Evolutionary conservation across 106 monocot genomes (phyloP).

Genomic region (Acorus calamus): DNA sequence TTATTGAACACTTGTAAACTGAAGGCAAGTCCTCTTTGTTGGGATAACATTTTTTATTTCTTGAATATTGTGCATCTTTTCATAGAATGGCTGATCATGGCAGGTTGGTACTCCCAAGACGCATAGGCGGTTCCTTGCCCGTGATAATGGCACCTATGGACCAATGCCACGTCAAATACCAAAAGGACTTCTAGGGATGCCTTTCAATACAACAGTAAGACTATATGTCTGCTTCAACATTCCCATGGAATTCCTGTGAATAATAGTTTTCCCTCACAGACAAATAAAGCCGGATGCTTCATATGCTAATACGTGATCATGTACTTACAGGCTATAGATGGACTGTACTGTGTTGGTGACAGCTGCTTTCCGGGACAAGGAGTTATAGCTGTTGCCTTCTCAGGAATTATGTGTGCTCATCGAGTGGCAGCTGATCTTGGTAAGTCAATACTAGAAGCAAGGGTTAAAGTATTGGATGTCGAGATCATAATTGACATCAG

Average conservation of each 20-base stretch:
- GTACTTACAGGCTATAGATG: constrained; percentile 63
- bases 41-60: too few species aligned
- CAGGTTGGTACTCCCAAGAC: constrained; percentile 90
- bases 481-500: too few species aligned
- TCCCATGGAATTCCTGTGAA: too few species aligned
- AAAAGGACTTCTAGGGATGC: constrained; percentile 91
- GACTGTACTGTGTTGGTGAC: constrained; percentile 94
- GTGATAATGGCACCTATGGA: constrained; percentile 86
- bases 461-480: not conserved
- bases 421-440: constrained; percentile 99
- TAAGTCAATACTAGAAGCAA: constrained; percentile 20
- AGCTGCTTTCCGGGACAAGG: constrained; percentile 99
- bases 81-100: not conserved
- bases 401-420: constrained; percentile 97
- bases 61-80: too few species aligned
- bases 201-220: constrained; percentile 92
- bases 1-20: too few species aligned
- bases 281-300: too few species aligned
- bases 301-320: not conserved
- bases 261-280: too few species aligned
- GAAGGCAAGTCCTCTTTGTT: too few species aligned
- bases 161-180: constrained; percentile 81
- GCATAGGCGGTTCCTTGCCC: constrained; percentile 85
- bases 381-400: constrained; percentile 97
- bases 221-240: too few species aligned